These are phyloP conservation scores for Hypericum perforatum DNA, from an alignment of 345 rosid genomes.

Conservation along the genomic window DNA sequence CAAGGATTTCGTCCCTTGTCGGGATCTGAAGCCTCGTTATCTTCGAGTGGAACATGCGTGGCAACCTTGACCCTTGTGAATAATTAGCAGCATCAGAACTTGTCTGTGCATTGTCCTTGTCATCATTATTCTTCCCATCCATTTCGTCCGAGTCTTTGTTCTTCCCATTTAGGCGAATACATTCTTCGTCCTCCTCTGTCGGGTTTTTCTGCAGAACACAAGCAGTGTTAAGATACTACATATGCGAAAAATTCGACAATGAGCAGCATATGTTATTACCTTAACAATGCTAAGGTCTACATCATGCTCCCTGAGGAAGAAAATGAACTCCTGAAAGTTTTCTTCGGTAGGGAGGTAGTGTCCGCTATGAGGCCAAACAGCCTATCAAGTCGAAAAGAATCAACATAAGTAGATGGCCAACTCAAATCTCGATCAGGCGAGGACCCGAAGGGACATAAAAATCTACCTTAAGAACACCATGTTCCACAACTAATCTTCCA, in stretches of 20 bases:
- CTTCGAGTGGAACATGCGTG: constrained; percentile 22
- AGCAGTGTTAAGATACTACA: background rate
- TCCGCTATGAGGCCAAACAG: constrained; percentile 95
- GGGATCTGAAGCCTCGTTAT: constrained; percentile 36
- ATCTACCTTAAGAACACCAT: constrained; percentile 56
- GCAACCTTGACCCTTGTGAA: constrained; percentile 18
- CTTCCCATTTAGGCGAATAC: constrained; percentile 12
- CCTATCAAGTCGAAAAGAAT: constrained; percentile 27
- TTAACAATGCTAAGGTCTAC: constrained; percentile 57
- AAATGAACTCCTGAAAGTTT: constrained; percentile 67
- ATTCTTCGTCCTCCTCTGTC: constrained; percentile 47
- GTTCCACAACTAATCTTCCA: constrained; percentile 59
- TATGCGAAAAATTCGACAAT: background rate
- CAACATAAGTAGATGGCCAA: background rate
- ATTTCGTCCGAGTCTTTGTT: constrained; percentile 17
- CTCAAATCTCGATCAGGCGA: background rate
- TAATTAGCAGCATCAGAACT: constrained; percentile 8
- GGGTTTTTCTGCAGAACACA: constrained; percentile 46
- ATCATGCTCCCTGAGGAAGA: constrained; percentile 50
- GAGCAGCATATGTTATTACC: constrained; percentile 22
- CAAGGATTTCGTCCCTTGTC: constrained; percentile 10
- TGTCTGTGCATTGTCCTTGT: constrained; percentile 11
- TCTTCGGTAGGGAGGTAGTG: constrained; percentile 96
- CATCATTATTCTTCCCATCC: constrained; percentile 12
- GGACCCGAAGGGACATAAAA: background rate